Evolutionary conservation across 176 grass and related monocot species (phyloP).

Genomic region (Cocos nucifera): DNA sequence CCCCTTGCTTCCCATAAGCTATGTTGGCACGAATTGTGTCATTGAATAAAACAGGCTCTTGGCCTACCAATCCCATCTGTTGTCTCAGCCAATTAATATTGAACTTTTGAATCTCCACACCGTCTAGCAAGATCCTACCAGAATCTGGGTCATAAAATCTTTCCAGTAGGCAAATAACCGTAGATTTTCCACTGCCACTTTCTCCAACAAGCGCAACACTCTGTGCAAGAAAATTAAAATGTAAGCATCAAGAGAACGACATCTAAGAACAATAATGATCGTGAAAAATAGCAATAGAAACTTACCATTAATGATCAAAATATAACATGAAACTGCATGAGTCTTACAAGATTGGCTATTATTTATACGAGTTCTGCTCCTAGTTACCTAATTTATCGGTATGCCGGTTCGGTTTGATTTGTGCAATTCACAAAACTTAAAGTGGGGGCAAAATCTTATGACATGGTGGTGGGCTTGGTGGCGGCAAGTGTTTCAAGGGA

Average conservation of each 20-base stretch:
- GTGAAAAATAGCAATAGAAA: neutral
- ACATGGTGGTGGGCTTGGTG: too few species aligned
- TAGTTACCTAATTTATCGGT: too few species aligned
- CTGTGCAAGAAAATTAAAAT: slow-evolving; percentile 22
- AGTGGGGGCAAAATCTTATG: too few species aligned
- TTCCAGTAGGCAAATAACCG: slow-evolving; percentile 58
- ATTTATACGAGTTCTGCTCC: too few species aligned
- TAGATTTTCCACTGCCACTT: slow-evolving; percentile 79
- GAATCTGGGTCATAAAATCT: slow-evolving; percentile 70
- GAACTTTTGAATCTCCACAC: slow-evolving; percentile 34
- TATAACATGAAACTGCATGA: too few species aligned
- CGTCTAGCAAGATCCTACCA: slow-evolving; percentile 44
- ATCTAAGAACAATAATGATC: neutral
- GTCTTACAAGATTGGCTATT: too few species aligned
- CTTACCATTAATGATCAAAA: too few species aligned
- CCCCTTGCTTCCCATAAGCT: slow-evolving; percentile 47
- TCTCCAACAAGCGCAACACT: slow-evolving; percentile 69
- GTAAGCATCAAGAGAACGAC: neutral
- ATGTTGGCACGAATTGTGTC: slow-evolving; percentile 60
- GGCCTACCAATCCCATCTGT: slow-evolving; percentile 57
- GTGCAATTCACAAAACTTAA: too few species aligned
- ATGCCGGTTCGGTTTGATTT: too few species aligned
- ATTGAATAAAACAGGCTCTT: slow-evolving; percentile 61
- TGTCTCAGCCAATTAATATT: slow-evolving; percentile 60
- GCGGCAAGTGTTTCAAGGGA: too few species aligned